Base-by-base conservation (phyloP, 192 early-diverging fungal genomes). In the Backusella tarrabulga region DNA sequence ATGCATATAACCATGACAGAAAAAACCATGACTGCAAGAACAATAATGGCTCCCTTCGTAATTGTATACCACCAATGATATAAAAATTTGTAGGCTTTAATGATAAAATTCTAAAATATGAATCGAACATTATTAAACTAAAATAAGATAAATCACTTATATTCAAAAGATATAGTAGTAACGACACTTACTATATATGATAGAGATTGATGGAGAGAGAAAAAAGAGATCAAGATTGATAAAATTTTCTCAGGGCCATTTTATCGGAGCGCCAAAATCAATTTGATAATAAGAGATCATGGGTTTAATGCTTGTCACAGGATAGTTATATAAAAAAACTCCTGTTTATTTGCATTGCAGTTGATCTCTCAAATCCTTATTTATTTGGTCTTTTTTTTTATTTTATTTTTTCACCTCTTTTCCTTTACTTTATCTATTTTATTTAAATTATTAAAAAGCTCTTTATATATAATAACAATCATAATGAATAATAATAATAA, bases 261-360 rank as follows among this genome's bases (percentile, higher is more conserved):
- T 63, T 14, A 29, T 63, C 21, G 56, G 56, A 63, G 56, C 56
- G 3, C 56, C 26, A 63, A 63, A 63, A 7, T 2, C 50, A 52
- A 52, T 52, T 52, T 52, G 21, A 60, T 60, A 26, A 12, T 60
- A 23, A 6, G 6, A 26, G 0, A 11, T 60, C 56, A 60, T 60
- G 56, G 56, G 56, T 60, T 60, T 9, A 26, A 29, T 26, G 56
- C 56, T 60, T 60, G 56, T 60, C 56, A 60, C 56, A 60, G 56
- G 56, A 60, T 29, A 60, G 12, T 23, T 23, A 60, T 60, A 60
- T 26, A 60, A 60, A 56, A 60, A 60, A 60, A 60, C 54, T 60
- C 54, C 54, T 60, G 54, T 60, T 60, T 60, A 60, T 60, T 60
- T 60, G 54, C 54, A 56, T 56, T 56, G 54, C 21, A 60, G n/a